Percentiles rank a stretch among this genome's conserved stretches.
Conservation (phyloP, 495 filamentous ascomycete genomes). For the Penicillium silybi region DNA sequence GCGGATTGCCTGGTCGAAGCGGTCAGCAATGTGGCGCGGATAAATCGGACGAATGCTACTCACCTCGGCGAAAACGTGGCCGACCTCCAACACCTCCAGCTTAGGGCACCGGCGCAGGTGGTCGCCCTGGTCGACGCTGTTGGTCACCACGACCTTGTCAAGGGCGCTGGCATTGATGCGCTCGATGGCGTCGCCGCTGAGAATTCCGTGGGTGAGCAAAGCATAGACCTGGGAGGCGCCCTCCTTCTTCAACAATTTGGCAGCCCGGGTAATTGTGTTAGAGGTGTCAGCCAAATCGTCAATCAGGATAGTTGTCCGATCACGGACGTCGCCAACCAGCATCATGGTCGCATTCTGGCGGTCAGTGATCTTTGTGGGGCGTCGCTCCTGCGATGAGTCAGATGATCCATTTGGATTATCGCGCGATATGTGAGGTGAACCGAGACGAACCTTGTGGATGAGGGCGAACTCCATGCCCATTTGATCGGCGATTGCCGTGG, state of each 20-base stretch:
- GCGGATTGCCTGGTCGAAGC: conserved; percentile 69
- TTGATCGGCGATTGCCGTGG: conserved; percentile 92
- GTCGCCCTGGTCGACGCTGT: conserved; percentile 86
- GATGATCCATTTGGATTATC: conserved; percentile 1
- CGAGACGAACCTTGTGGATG: conserved; percentile 83
- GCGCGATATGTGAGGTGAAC: conserved; percentile 8
- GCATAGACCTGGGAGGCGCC: conserved; percentile 86
- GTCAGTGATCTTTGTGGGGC: conserved; percentile 88
- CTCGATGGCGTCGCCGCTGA: conserved; percentile 91
- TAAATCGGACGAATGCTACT: conserved; percentile 13
- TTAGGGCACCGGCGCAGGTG: conserved; percentile 73
- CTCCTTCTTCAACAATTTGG: conserved; percentile 94
- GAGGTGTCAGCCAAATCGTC: conserved; percentile 95
- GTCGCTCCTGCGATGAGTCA: conserved; percentile 68
- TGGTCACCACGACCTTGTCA: conserved; percentile 90
- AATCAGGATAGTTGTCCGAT: conserved; percentile 80
- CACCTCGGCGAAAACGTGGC: conserved; percentile 89
- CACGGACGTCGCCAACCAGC: conserved; percentile 84
- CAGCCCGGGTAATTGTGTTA: conserved; percentile 93
- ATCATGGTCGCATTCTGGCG: conserved; percentile 98
- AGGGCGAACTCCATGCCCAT: conserved; percentile 91
- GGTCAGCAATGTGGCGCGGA: conserved; percentile 15
- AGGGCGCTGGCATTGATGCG: conserved; percentile 86
- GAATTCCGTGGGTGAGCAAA: conserved; percentile 87
- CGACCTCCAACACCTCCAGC: conserved; percentile 88